phyloP scores from a whole-genome alignment of 805 yeast species.

The Blastobotrys mokoenaii region DNA sequence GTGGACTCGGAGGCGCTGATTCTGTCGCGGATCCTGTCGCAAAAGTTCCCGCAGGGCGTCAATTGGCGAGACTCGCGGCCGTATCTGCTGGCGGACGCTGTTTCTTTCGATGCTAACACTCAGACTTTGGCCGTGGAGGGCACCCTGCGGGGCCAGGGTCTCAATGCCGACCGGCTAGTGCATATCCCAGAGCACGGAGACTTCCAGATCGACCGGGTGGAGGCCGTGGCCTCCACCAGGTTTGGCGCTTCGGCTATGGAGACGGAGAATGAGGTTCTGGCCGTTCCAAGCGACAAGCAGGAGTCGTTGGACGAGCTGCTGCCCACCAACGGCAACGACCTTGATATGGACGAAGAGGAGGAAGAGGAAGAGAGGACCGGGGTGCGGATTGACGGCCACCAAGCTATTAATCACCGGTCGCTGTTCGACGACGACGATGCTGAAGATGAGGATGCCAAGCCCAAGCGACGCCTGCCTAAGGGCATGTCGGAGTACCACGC shows the following conservation, averaged over 20 bases:
- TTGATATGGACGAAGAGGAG: conserved; percentile 23
- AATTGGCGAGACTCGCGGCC: conserved; percentile 94
- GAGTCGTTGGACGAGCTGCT: conserved; percentile 25
- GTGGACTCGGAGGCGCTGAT: conserved; percentile 59
- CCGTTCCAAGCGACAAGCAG: conserved; percentile 21
- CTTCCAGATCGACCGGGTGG: conserved; percentile 60
- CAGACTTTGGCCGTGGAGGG: conserved; percentile 60
- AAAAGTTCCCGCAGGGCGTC: conserved; percentile 75
- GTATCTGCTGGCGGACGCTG: conserved; percentile 67
- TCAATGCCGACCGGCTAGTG: conserved; percentile 66
- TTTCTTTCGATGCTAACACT: conserved; percentile 34
- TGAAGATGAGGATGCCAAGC: conserved; percentile 21
- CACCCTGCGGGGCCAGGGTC: conserved; percentile 74
- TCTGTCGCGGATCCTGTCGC: conserved; percentile 69
- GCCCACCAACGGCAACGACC: conserved; percentile 17
- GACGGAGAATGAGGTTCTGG: conserved; percentile 22
- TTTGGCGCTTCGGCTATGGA: conserved; percentile 12
- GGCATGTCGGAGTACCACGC: conserved; percentile 75
- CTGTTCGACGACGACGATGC: conserved; percentile 22
- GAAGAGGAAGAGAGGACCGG: conserved; percentile 31
- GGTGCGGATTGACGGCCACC: conserved; percentile 49
- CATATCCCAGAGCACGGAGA: conserved; percentile 91
- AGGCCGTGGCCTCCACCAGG: conserved; percentile 5
- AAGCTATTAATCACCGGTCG: conserved; percentile 34
- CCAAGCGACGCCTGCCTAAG: conserved; percentile 43